Evolutionary conservation across 2,329 filamentous ascomycete species (phyloP).

Genomic region (Cercospora berteroae): DNA sequence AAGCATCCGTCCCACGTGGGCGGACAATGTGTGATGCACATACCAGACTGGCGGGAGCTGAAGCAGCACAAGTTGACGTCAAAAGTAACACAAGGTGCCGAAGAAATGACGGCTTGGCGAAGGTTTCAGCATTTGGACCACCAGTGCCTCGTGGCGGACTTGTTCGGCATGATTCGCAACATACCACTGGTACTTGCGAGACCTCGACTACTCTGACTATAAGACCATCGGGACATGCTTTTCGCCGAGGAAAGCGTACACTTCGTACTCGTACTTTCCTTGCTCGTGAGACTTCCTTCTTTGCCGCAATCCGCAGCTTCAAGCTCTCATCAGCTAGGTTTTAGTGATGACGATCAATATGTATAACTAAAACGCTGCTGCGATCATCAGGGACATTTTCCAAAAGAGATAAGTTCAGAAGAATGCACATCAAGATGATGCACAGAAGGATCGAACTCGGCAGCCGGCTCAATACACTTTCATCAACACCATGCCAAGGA

Average conservation of each 20-base stretch:
- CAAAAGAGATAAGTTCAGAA: background rate
- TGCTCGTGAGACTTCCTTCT: background rate
- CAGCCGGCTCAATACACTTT: background rate
- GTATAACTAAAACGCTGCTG: background rate
- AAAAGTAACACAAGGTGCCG: background rate
- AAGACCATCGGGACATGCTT: background rate
- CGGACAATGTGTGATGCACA: background rate
- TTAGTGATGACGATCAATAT: background rate
- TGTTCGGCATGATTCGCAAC: background rate
- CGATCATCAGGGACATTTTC: background rate
- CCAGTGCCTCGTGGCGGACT: background rate
- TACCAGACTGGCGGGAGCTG: background rate
- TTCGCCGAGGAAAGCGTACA: background rate
- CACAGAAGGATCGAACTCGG: background rate
- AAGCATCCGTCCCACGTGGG: background rate
- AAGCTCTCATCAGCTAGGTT: background rate
- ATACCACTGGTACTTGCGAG: background rate
- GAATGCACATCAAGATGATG: background rate
- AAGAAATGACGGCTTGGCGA: background rate
- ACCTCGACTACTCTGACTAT: background rate
- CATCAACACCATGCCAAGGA: background rate
- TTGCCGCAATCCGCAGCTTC: background rate
- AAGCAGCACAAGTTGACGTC: background rate
- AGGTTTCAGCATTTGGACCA: background rate
- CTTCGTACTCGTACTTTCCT: background rate